Evolutionary conservation across 2,329 filamentous ascomycete species (phyloP).

Genomic region (Penicillium sp.): DNA sequence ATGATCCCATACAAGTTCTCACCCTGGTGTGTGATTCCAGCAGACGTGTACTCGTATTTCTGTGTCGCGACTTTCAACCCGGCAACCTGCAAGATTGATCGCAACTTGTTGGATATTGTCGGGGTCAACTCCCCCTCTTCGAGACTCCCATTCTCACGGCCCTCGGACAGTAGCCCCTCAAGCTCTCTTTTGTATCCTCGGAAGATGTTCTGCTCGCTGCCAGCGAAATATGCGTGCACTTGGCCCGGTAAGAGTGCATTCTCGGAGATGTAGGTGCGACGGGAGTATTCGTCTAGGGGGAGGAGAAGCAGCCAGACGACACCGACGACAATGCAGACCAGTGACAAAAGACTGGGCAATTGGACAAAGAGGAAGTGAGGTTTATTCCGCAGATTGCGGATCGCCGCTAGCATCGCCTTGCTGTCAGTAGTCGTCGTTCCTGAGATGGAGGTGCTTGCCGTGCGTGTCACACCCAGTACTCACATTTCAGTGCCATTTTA

Average conservation of each 20-base stretch:
- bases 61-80: conserved; percentile 85
- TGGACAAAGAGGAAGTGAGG: conserved; percentile 66
- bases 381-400: conserved; percentile 63
- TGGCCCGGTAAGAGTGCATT: conserved; percentile 93
- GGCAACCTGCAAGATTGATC: conserved; percentile 66
- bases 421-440: conserved; percentile 14
- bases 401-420: conserved; percentile 28
- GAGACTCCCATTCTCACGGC: conserved; percentile 22
- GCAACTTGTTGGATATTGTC: conserved; percentile 62
- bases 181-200: conserved; percentile 84
- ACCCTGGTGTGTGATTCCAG: conserved; percentile 66
- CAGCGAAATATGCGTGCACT: conserved; percentile 95
- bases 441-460: conserved; percentile 2
- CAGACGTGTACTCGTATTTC: conserved; percentile 76
- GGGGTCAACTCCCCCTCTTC: conserved; percentile 26
- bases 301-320: conserved; percentile 85
- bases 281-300: conserved; percentile 83
- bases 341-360: conserved; percentile 79
- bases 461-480: conserved; percentile 14
- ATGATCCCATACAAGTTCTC: conserved; percentile 93
- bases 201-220: conserved; percentile 92
- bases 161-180: conserved; percentile 43
- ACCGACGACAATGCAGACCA: conserved; percentile 76
- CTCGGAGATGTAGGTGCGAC: conserved; percentile 92
- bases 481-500: conserved; percentile 40